phyloP scores from a whole-genome alignment of 768 basidiomycete genomes.

The Amanita pallidorosea region DNA sequence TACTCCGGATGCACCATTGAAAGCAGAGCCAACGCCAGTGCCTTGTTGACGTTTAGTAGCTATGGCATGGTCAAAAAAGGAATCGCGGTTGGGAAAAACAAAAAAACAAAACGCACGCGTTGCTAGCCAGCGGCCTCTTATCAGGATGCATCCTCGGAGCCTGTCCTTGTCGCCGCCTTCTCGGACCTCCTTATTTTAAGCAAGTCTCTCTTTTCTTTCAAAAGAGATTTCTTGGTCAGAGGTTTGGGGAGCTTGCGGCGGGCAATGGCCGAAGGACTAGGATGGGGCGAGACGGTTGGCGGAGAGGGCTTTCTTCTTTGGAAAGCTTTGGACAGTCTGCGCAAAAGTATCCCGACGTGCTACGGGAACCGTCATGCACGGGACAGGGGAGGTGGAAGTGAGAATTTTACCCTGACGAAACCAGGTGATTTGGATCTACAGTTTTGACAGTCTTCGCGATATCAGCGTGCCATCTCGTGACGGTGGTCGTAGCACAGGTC shows the following conservation, averaged over 20 bases:
- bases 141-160: constrained; percentile 27
- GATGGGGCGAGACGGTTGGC: constrained; percentile 25
- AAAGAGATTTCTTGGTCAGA: constrained; percentile 34
- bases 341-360: constrained; percentile 51
- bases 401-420: constrained; percentile 44
- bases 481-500: constrained; percentile 35
- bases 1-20: constrained; percentile 55
- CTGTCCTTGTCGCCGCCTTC: constrained; percentile 17
- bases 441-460: constrained; percentile 32
- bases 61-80: constrained; percentile 12
- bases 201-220: constrained; percentile 36
- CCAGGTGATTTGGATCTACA: constrained; percentile 53
- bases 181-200: constrained; percentile 33
- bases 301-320: constrained; percentile 14
- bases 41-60: constrained; percentile 38
- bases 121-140: constrained; percentile 52
- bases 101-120: constrained; percentile 37
- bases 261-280: constrained; percentile 26
- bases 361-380: constrained; percentile 6
- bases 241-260: constrained; percentile 27
- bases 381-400: neutral
- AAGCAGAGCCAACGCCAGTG: constrained; percentile 33
- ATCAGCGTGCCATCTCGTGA: constrained; percentile 47
- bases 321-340: constrained; percentile 42
- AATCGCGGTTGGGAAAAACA: neutral